Base-by-base conservation (phyloP, 306 rosid genomes). In the Rosa chinensis region DNA sequence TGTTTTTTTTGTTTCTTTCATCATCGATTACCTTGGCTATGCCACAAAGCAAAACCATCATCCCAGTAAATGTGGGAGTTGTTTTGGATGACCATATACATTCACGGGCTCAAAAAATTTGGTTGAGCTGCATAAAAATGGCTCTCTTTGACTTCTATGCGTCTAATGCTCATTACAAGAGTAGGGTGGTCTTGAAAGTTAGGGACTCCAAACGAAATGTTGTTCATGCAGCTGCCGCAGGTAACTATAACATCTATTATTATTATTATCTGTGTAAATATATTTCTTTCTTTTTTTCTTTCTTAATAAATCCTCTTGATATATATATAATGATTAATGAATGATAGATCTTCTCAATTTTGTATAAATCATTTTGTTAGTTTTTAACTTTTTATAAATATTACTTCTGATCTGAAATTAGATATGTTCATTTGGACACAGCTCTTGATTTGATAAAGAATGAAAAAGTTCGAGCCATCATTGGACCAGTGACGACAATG, bases 391-490 rank as follows among this genome's bases (percentile, higher is more conserved):
- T 42, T 48, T 16, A 52, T 52, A 16, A 52, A 5, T 52, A 28
- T 28, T 28, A 21, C 48, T 42, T 17, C 32, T 63, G 10, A 68
- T 68, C 6, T 28, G 32, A 28, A 28, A 28, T 28, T 28, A 28
- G 32, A 28, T 28, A 28, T 28, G 32, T 28, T 61, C 13, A 40
- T 18, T 52, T 16, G 59, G 28, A 48, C 25, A 47, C 77, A 84
- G 90, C 88, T 63, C 55, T 82, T 11, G 81, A 87, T 37, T 40
- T 81, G 44, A 61, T 72, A n/a, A 73, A 35, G 35, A 84, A 75
- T 50, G 75, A 1, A 23, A 42, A 75, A 48, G 90, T 72, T 39
- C 53, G 70, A 77, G 90, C 88, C 48, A 84, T 84, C 4, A 80
- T 87, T 43, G 88, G 88, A 13, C 86, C 89, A 66, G 20, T 11